Base-by-base conservation (phyloP, 805 yeast species). In the Teunomyces tritomae region DNA sequence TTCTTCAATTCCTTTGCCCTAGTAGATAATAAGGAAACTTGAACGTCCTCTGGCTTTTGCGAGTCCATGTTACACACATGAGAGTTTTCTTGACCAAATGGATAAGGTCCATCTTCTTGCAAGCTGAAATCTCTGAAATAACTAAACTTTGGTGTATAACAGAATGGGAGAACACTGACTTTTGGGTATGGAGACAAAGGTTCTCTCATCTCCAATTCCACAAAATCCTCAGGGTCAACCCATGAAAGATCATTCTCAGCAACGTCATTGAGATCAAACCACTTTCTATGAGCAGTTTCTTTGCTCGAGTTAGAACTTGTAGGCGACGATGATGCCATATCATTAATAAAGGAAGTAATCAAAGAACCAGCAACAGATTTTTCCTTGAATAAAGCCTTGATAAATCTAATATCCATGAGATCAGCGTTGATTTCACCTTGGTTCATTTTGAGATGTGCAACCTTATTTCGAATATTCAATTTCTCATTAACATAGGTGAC, bases 181-280 rank as follows among this genome's bases (percentile, higher is more conserved):
- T 64, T 64, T 1, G 83, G 83, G 32, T 70, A 44, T 54, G 70
- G 50, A 59, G 69, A 63, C 4, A 69, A 62, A 1, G 71, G 54
- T 4, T 78, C 74, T 8, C 73, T 61, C 43, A 74, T 68, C 49
- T 85, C 87, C 37, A 89, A 59, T 55, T 90, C 97, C 8, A 79
- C 69, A 55, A 79, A 90, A 61, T 90, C 97, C 48, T 86, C 85
- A 17, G 72, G 65, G 57, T 89, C 95, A 42, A 80, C 71, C 97
- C 97, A 90, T 53, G 70, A 60, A 33, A 55, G 56, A 48, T 70
- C 71, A 11, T 56, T 57, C 13, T 65, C 70, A 32, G 54, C 59
- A 5, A 55, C 55, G n/a, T 59, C 63, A 41, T 57, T 52, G 43
- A 51, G 56, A 34, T 59, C 57, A 14, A 57, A 39, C 69, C 70